A percentile compares a stretch with the other conserved stretches of the same genome.
phyloP scores from a whole-genome alignment of 2,329 filamentous ascomycete species.

The Kalaharituber pfeilii region DNA sequence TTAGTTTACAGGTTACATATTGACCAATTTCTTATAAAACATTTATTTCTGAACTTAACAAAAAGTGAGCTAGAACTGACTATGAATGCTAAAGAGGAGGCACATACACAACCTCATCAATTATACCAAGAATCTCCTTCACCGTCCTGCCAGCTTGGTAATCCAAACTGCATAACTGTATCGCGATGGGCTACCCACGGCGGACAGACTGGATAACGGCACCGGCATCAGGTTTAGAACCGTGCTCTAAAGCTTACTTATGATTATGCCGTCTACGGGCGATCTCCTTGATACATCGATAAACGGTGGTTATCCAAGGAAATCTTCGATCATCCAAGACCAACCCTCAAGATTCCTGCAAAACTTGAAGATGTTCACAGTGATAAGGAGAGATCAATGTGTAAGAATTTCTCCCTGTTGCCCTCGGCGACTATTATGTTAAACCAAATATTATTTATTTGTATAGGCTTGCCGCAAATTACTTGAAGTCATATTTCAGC shows the following conservation, averaged over 20 bases:
- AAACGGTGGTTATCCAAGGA: not conserved
- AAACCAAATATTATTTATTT: not conserved
- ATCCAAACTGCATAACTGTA: not conserved
- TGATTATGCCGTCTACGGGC: not conserved
- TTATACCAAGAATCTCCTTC: not conserved
- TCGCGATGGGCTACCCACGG: not conserved
- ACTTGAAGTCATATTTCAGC: not conserved
- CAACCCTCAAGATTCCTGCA: not conserved
- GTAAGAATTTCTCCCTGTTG: not conserved
- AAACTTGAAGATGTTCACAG: not conserved
- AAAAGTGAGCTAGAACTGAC: not conserved
- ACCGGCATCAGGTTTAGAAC: not conserved
- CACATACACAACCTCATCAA: not conserved
- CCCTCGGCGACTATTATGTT: not conserved
- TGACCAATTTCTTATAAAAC: not conserved
- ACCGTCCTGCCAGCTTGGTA: not conserved
- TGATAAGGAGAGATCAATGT: not conserved
- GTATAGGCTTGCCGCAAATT: not conserved
- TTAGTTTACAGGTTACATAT: no score
- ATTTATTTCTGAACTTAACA: not conserved
- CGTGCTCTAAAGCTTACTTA: not conserved
- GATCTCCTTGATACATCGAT: not conserved
- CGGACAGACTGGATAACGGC: not conserved
- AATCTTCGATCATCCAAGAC: not conserved
- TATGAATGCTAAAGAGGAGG: not conserved